Evolutionary conservation across 169 alveolate species (phyloP).

Genomic region (Plasmodium gaboni): DNA sequence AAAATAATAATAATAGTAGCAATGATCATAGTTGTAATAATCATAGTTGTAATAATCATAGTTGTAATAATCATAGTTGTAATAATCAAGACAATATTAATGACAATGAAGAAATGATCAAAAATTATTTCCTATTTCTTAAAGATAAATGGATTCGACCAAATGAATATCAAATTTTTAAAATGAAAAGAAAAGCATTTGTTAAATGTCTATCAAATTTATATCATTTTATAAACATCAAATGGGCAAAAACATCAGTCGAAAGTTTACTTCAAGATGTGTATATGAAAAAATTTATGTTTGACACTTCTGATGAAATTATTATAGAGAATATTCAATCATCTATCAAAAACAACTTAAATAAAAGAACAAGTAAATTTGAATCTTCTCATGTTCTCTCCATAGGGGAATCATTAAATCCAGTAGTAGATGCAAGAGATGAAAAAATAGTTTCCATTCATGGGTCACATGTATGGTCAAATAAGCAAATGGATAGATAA

Average conservation of each 20-base stretch:
- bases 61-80: not conserved
- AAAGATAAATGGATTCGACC: slow-evolving; percentile 73
- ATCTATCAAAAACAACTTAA: slow-evolving; percentile 27
- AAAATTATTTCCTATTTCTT: slow-evolving; percentile 17
- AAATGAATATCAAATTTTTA: slow-evolving; percentile 63
- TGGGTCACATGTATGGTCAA: slow-evolving; percentile 87
- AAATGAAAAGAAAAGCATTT: slow-evolving; percentile 78
- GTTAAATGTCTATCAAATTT: slow-evolving; percentile 79
- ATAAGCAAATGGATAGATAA: slow-evolving; percentile 80
- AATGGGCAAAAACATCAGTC: slow-evolving; percentile 83
- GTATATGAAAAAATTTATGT: slow-evolving; percentile 77
- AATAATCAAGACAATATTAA: not conserved
- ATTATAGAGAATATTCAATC: slow-evolving; percentile 67
- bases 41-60: not conserved
- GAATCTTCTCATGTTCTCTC: slow-evolving; percentile 56
- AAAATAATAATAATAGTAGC: not conserved
- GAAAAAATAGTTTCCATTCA: slow-evolving; percentile 83
- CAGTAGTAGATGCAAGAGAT: slow-evolving; percentile 82
- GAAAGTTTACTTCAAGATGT: slow-evolving; percentile 81
- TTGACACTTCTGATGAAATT: slow-evolving; percentile 59
- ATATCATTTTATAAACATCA: slow-evolving; percentile 74
- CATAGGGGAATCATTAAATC: slow-evolving; percentile 74
- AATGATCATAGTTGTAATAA: slow-evolving; percentile 1
- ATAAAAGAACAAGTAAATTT: slow-evolving; percentile 26
- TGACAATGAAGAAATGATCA: not conserved